phyloP scores from a whole-genome alignment of 768 basidiomycete genomes.

The Collybia sordida region DNA sequence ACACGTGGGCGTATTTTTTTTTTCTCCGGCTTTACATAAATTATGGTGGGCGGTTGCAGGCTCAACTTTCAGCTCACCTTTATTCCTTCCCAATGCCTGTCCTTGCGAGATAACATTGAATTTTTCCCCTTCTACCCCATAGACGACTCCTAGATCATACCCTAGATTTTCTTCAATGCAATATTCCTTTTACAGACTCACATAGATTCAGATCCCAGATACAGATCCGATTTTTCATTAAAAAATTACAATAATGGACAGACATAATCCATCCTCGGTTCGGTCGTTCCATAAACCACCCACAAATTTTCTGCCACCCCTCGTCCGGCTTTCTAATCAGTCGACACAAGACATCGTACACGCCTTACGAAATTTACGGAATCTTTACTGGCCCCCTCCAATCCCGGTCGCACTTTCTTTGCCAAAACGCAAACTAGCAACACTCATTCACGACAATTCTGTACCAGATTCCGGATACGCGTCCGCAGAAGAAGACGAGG shows the following conservation, averaged over 20 bases:
- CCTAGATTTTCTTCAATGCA: not conserved
- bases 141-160: slow-evolving; percentile 14
- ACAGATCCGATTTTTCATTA: not conserved
- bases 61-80: not conserved
- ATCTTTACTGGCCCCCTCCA: slow-evolving; percentile 51
- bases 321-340: slow-evolving; percentile 37
- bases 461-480: slow-evolving; percentile 79
- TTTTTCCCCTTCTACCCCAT: slow-evolving; percentile 22
- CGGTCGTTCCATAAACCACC: slow-evolving; percentile 11
- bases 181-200: not conserved
- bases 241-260: not conserved
- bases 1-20: slow-evolving; percentile 15
- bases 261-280: not conserved
- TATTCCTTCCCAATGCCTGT: slow-evolving; percentile 40
- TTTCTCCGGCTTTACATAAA: not conserved
- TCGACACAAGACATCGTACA: slow-evolving; percentile 34
- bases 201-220: not conserved
- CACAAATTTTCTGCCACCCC: slow-evolving; percentile 53
- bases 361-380: slow-evolving; percentile 43
- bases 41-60: slow-evolving; percentile 3
- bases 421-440: slow-evolving; percentile 23
- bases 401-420: slow-evolving; percentile 25
- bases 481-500: slow-evolving; percentile 62
- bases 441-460: slow-evolving; percentile 37
- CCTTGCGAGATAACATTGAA: slow-evolving; percentile 53